A percentile compares a stretch with the other conserved stretches of the same genome.
phyloP scores from a whole-genome alignment of 768 basidiomycete genomes.

The Fomitopsis pulvina region DNA sequence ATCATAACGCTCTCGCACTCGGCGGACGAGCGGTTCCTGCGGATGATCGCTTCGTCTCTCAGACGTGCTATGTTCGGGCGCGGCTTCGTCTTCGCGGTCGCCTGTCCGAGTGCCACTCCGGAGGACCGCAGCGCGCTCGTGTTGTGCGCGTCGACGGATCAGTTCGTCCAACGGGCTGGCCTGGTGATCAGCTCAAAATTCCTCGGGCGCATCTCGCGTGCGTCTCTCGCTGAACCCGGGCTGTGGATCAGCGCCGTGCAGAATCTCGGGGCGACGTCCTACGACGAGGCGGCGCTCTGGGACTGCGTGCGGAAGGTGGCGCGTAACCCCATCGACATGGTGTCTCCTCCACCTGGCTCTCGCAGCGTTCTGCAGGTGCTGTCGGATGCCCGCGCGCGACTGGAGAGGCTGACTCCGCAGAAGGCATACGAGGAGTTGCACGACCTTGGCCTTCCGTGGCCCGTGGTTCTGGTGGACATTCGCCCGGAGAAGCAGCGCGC shows the following conservation, averaged over 20 bases:
- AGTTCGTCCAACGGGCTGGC: constrained; percentile 59
- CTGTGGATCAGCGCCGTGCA: constrained; percentile 41
- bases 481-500: constrained; percentile 57
- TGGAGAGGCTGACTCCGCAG: constrained; percentile 55
- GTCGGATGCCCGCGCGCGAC: constrained; percentile 47
- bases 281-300: constrained; percentile 63
- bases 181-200: constrained; percentile 65
- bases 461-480: constrained; percentile 74
- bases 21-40: constrained; percentile 51
- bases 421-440: constrained; percentile 58
- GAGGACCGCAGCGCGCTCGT: constrained; percentile 36
- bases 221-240: constrained; percentile 25
- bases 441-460: constrained; percentile 38
- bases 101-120: neutral
- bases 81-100: constrained; percentile 13
- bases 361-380: constrained; percentile 53
- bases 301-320: constrained; percentile 64
- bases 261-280: constrained; percentile 45
- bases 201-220: constrained; percentile 46
- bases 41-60: constrained; percentile 44
- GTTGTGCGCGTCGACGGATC: constrained; percentile 48
- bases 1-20: constrained; percentile 50
- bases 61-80: constrained; percentile 29
- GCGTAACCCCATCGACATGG: constrained; percentile 52
- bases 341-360: constrained; percentile 58